Evolutionary conservation across 2,329 filamentous ascomycete species (phyloP).

Genomic region (Ascochyta viciae-villosae): DNA sequence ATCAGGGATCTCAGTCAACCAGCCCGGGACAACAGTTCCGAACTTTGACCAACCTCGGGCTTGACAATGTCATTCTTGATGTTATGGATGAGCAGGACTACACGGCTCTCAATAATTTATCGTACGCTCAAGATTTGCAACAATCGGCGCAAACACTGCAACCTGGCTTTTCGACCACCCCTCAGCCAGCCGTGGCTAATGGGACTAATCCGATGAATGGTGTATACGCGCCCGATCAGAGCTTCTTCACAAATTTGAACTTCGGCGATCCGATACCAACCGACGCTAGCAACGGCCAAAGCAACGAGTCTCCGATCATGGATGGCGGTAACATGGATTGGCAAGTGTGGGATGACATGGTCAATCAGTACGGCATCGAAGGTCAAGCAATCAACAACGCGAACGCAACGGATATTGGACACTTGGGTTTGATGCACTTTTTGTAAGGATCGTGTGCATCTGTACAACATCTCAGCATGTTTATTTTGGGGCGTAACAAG

Average conservation of each 20-base stretch:
- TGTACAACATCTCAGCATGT: background rate
- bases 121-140: background rate
- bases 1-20: background rate
- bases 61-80: constrained; percentile 39
- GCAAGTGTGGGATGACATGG: constrained; percentile 58
- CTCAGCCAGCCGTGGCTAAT: constrained; percentile 7
- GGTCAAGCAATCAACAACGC: constrained; percentile 20
- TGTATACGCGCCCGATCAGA: background rate
- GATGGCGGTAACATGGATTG: constrained; percentile 55
- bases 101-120: background rate
- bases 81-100: constrained; percentile 31
- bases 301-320: constrained; percentile 35
- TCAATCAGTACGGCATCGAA: constrained; percentile 56
- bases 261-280: constrained; percentile 25
- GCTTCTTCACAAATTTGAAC: constrained; percentile 3
- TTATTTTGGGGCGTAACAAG: background rate
- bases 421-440: constrained; percentile 16
- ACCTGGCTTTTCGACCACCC: background rate
- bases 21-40: constrained; percentile 29
- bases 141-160: constrained; percentile 5
- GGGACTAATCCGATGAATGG: background rate
- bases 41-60: constrained; percentile 29
- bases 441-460: background rate
- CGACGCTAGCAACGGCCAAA: constrained; percentile 15
- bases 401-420: constrained; percentile 3